A percentile compares a stretch with the other conserved stretches of the same genome.
phyloP scores from a whole-genome alignment of 2,329 filamentous ascomycete genomes.

The Gnomoniopsis smithogilvyi region DNA sequence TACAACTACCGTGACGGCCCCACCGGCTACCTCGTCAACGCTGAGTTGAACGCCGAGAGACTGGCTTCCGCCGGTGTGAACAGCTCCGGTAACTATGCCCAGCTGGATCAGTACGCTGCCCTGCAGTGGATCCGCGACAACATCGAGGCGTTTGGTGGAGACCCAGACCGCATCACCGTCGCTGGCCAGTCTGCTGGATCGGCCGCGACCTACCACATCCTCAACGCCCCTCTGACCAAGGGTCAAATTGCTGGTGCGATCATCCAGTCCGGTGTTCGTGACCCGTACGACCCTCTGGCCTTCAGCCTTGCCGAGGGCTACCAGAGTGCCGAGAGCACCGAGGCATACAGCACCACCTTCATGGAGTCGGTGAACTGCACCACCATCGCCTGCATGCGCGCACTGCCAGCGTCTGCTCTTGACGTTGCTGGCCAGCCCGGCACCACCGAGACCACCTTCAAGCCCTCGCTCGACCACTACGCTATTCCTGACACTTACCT shows the following conservation, averaged over 20 bases:
- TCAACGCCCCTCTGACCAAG: slow-evolving; percentile 26
- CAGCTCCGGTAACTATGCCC: slow-evolving; percentile 43
- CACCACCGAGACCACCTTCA: slow-evolving; percentile 8
- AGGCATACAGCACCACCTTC: slow-evolving; percentile 13
- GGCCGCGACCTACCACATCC: slow-evolving; percentile 22
- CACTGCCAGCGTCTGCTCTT: slow-evolving; percentile 13
- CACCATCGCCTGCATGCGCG: slow-evolving; percentile 21
- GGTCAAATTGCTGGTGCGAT: slow-evolving; percentile 26
- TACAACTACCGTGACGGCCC: slow-evolving; percentile 64
- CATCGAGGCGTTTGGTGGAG: slow-evolving; percentile 41
- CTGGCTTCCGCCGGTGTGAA: slow-evolving; percentile 16
- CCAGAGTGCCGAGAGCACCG: slow-evolving; percentile 12
- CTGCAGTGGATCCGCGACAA: slow-evolving; percentile 47
- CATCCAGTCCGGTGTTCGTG: slow-evolving; percentile 24
- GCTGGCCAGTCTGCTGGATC: slow-evolving; percentile 22
- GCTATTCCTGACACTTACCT: slow-evolving; percentile 25
- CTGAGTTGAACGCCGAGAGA: slow-evolving; percentile 20
- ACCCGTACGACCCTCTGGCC: slow-evolving; percentile 24
- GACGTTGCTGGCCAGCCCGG: slow-evolving; percentile 13
- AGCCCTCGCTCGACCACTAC: slow-evolving; percentile 17
- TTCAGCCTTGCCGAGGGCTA: slow-evolving; percentile 22
- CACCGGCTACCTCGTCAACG: slow-evolving; percentile 49
- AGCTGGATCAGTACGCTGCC: slow-evolving; percentile 46
- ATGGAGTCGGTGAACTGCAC: slow-evolving; percentile 19
- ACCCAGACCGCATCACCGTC: slow-evolving; percentile 26